phyloP scores from a whole-genome alignment of 345 rosid species.

The Eucalyptus tenuipes region DNA sequence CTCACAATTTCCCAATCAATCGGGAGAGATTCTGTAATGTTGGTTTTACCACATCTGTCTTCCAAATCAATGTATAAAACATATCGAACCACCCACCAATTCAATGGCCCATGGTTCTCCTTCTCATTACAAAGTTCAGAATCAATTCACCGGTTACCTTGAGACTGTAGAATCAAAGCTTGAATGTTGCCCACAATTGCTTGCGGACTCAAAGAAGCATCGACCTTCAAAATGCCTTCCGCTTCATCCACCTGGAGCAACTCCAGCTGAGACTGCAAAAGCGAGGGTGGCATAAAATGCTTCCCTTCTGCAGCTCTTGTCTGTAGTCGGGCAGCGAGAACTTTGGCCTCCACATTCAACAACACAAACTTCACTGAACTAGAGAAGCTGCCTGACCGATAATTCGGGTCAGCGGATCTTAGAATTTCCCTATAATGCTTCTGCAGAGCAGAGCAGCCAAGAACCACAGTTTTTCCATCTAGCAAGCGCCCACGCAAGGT shows the following conservation, averaged over 20 bases:
- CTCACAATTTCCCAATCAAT: not conserved
- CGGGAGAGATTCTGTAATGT: not conserved
- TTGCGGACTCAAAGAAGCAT: conserved; percentile 39
- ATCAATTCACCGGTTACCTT: not conserved
- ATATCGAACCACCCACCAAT: not conserved
- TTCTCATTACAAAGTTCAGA: not conserved
- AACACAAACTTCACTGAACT: conserved; percentile 45
- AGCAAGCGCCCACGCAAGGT: conserved; percentile 21
- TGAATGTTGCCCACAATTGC: conserved; percentile 14
- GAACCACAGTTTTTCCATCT: conserved; percentile 27
- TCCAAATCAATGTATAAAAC: not conserved
- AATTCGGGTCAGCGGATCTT: conserved; percentile 45
- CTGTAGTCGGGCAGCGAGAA: conserved; percentile 41
- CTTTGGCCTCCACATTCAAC: conserved; percentile 42
- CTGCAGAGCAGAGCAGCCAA: conserved; percentile 67
- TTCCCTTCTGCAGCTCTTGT: conserved; percentile 50
- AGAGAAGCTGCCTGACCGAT: conserved; percentile 18
- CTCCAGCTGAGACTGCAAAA: conserved; percentile 75
- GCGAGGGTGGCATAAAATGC: conserved; percentile 75
- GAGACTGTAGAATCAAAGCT: not conserved
- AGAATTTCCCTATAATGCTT: conserved; percentile 66
- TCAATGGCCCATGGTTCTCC: not conserved
- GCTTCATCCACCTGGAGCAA: conserved; percentile 50
- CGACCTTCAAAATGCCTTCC: conserved; percentile 46
- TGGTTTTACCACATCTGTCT: not conserved